Percentiles rank a stretch among this genome's conserved stretches.
phyloP scores from a whole-genome alignment of 371 early-diverging fungal genomes.

The Homolaphlyctis polyrhiza region DNA sequence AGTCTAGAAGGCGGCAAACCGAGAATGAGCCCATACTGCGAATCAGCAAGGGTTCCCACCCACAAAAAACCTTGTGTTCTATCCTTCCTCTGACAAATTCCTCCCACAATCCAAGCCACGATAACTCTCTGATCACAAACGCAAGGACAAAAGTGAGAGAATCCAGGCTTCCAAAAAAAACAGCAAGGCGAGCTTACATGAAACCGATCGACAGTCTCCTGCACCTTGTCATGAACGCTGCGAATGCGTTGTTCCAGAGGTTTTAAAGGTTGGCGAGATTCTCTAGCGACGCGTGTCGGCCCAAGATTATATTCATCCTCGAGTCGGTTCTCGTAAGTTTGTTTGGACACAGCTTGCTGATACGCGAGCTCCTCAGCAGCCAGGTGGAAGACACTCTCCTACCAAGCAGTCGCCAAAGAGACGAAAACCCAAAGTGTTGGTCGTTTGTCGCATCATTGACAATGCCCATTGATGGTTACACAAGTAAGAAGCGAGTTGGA shows the following conservation, averaged over 20 bases:
- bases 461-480: no score
- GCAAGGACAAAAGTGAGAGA: no score
- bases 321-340: constrained; percentile 5
- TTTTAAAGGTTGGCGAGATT: no score
- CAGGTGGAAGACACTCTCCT: neutral
- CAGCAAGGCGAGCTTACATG: constrained; percentile 4
- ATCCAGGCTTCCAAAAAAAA: neutral
- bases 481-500: no score
- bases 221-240: no score
- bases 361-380: neutral
- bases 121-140: no score
- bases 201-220: constrained; percentile 9
- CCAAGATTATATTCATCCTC: no score
- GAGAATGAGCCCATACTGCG: neutral
- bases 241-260: no score
- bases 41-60: neutral
- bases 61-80: neutral
- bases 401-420: no score
- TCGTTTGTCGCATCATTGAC: no score
- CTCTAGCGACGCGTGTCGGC: no score
- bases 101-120: neutral
- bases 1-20: constrained; percentile 29
- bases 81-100: neutral
- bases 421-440: neutral
- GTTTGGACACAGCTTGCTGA: neutral